Evolutionary conservation across 2,329 filamentous ascomycete species (phyloP), one percentile per base, ranked within the genome.

Genomic region (Xylaria digitata): DNA sequence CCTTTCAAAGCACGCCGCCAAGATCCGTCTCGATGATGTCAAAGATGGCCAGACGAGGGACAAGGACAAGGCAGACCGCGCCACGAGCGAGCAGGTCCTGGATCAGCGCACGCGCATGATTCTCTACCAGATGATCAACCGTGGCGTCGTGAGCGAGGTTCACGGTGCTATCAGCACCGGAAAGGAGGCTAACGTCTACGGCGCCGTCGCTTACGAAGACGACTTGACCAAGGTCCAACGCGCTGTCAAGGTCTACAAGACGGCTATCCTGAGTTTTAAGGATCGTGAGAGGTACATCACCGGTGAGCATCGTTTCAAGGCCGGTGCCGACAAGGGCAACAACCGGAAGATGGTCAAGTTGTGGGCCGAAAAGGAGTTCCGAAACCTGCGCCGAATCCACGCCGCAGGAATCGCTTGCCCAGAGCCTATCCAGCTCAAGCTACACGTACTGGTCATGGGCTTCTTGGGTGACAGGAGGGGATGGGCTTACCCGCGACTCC

Each of bases 181-280:
- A 63, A 99, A 99, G 79, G 96, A 99, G 80, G 96, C 96, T 67
- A 99, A 99, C 78, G 96, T 99, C 30, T 99, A 99, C 81, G 93
- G 96, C 70, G 94, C 95, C 19, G 86, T 97, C 11, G 86, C 89
- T 2, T 83, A 88, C 0, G 83, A 88, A 6, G 85, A 86, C 9
- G 79, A 86, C 7, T 83, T 83, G 45, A 81, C 85, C 21, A 82
- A 87, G 0, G 81, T 89, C 0, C 93, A 97, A 75, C 89, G 93
- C 55, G 96, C 96, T 13, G 94, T 98, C 84, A 99, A 99, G 82
- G 93, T 99, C 57, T 99, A 99, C 88, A 99, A 99, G 86, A 99
- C 96, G 7, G 92, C 92, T 61, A 99, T 99, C 71, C 83, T 99
- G 37, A 94, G 96, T 26, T 99, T 99, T 88, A 98, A 98, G 82